Evolutionary conservation across 2,329 filamentous ascomycete species (phyloP), one percentile per base, ranked within the genome.

Genomic region (Sclerotinia minor): DNA sequence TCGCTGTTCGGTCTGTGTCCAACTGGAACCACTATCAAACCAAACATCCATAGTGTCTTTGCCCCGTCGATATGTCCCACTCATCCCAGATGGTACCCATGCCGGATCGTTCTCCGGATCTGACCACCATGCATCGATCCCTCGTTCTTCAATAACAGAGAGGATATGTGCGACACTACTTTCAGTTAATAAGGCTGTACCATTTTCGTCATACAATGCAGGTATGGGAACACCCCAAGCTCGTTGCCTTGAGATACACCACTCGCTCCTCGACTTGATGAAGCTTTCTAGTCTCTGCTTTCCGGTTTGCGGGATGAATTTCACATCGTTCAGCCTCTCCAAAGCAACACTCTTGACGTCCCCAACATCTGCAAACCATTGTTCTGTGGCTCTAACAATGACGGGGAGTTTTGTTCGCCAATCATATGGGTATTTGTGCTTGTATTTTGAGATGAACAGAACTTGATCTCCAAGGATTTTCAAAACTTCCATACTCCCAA

Each of bases 11-110:
- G 81, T 82, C 76, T 86, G 83, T 5, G 83, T 90, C 95, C 95
- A 99, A 75, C 92, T 97, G 61, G 91, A 97, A 7, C 95, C 95
- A 72, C 95, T 98, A 78, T 99, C 95, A 74, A 99, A 99, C 95
- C 95, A 99, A 13, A 99, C 95, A 78, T 99, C 95, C 95, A 99
- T 99, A 0, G 95, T 99, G 75, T 99, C 95, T 54, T 83, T 91
- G 19, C 94, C 94, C 70, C 95, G 89, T 59, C 85, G 82, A 76
- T 90, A 95, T 6, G 80, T 76, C 11, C 82, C 82, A 19, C 83
- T 80, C 1, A 97, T 81, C 13, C 85, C 84, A 7, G 85, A 79
- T 2, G 89, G 87, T 44, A 96, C 83, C 94, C 94, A 99, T 0
- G 85, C 86, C 32, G 84, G 80, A 64, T 98, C 93, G 70, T 94